phyloP scores from a whole-genome alignment of 208 protist species.

The Trypanosomatidae sp. region DNA sequence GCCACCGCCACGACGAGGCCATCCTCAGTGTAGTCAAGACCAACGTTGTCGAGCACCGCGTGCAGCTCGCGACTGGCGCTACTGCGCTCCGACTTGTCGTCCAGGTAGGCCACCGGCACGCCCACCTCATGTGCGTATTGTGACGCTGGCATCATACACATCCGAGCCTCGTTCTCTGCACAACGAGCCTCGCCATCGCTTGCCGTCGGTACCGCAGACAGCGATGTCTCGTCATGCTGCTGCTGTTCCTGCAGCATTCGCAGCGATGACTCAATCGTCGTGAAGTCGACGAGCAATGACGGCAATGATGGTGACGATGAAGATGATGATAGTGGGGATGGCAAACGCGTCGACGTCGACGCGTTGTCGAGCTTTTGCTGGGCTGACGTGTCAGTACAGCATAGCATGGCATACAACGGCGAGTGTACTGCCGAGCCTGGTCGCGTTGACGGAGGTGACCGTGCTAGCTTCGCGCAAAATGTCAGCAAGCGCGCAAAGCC shows the following conservation, averaged over 20 bases:
- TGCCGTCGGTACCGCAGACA: too few relatives aligned
- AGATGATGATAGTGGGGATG: background rate
- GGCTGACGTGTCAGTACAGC: background rate
- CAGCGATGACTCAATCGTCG: conserved; percentile 26
- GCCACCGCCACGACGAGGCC: conserved; percentile 54
- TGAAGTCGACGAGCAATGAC: conserved; percentile 8
- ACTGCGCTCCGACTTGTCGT: conserved; percentile 61
- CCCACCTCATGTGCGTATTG: too few relatives aligned
- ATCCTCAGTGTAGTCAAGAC: conserved; percentile 73
- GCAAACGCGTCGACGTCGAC: background rate
- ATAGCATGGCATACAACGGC: conserved; percentile 10
- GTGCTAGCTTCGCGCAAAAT: conserved; percentile 37
- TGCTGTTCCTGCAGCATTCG: too few relatives aligned
- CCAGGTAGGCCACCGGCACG: conserved; percentile 76
- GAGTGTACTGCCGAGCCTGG: conserved; percentile 35
- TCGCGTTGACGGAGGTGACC: conserved; percentile 18
- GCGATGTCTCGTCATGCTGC: too few relatives aligned
- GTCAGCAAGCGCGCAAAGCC: conserved; percentile 47
- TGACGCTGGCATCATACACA: too few relatives aligned
- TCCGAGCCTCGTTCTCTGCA: too few relatives aligned
- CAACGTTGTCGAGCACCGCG: conserved; percentile 32
- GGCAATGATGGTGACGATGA: background rate
- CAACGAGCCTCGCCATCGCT: too few relatives aligned
- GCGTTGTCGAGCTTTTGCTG: conserved; percentile 1
- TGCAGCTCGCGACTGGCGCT: conserved; percentile 67